Evolutionary conservation across 2,329 filamentous ascomycete genomes (phyloP).

Genomic region (Fusarium robinianum): DNA sequence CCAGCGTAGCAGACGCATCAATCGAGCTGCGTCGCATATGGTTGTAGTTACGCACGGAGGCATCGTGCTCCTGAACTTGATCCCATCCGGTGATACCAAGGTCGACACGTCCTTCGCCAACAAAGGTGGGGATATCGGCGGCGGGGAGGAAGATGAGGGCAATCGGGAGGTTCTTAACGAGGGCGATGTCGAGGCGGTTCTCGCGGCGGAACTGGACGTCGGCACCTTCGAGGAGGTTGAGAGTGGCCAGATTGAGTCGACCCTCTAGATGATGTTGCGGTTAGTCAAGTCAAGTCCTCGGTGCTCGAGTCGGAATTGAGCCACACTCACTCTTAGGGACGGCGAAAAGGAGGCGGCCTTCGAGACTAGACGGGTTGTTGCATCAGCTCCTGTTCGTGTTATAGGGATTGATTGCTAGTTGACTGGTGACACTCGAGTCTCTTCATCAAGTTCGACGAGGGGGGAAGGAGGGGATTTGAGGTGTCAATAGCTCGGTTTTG

Average conservation of each 20-base stretch:
- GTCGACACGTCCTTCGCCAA: conserved; percentile 91
- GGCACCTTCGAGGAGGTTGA: conserved; percentile 89
- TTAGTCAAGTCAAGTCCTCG: conserved; percentile 23
- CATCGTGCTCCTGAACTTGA: conserved; percentile 89
- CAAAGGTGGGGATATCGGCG: conserved; percentile 95
- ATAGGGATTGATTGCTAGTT: too few species aligned
- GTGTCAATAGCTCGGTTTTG: too few species aligned
- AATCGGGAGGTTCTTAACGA: conserved; percentile 95
- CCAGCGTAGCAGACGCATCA: conserved; percentile 34
- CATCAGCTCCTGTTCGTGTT: conserved; percentile 24
- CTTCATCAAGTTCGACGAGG: not conserved
- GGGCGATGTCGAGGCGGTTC: conserved; percentile 92
- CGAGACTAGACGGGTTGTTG: conserved; percentile 62
- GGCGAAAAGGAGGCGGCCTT: conserved; percentile 91
- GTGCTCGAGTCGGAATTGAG: not conserved
- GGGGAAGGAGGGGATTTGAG: not conserved
- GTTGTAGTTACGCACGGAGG: conserved; percentile 56
- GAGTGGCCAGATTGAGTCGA: conserved; percentile 81
- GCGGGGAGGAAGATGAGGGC: conserved; percentile 96
- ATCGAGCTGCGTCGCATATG: conserved; percentile 53
- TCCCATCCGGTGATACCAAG: conserved; percentile 94
- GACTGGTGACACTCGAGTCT: too few species aligned
- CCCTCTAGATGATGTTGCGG: conserved; percentile 73
- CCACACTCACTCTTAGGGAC: conserved; percentile 89
- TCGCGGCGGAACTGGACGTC: conserved; percentile 97